phyloP scores from a whole-genome alignment of 2,329 filamentous ascomycete species.

The Penicillium expansum region DNA sequence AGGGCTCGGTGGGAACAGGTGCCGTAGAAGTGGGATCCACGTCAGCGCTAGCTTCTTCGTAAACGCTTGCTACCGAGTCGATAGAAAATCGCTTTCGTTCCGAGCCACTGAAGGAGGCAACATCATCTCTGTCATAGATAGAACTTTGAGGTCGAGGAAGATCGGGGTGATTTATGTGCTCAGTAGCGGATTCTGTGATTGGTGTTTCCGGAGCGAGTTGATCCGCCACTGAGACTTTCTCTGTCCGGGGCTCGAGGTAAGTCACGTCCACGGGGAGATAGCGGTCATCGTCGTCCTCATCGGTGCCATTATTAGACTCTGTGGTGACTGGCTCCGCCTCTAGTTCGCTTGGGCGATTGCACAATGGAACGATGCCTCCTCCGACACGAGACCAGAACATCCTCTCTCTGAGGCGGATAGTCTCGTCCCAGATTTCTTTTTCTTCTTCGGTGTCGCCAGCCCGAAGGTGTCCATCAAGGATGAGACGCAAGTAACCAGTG shows the following conservation, averaged over 20 bases:
- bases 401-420: slow-evolving; percentile 79
- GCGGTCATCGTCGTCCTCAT: background rate
- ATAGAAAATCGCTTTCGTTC: slow-evolving; percentile 15
- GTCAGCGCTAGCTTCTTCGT: slow-evolving; percentile 22
- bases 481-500: slow-evolving; percentile 82
- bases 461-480: slow-evolving; percentile 89
- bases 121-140: slow-evolving; percentile 9
- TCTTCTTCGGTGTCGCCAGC: slow-evolving; percentile 80
- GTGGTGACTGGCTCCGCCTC: slow-evolving; percentile 17
- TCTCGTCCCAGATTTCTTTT: slow-evolving; percentile 91
- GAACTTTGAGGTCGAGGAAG: slow-evolving; percentile 7
- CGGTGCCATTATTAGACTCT: slow-evolving; percentile 1
- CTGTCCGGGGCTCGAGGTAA: slow-evolving; percentile 3
- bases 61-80: slow-evolving; percentile 21
- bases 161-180: background rate
- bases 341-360: slow-evolving; percentile 29
- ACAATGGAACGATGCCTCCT: slow-evolving; percentile 78
- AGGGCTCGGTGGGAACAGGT: background rate
- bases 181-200: background rate
- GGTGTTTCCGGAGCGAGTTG: background rate
- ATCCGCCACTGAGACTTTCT: slow-evolving; percentile 1
- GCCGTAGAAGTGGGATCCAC: background rate
- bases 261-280: slow-evolving; percentile 11
- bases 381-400: slow-evolving; percentile 98
- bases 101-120: slow-evolving; percentile 8